Conservation (phyloP, 805 yeast genomes). For the Zygotorulaspora sp. region DNA sequence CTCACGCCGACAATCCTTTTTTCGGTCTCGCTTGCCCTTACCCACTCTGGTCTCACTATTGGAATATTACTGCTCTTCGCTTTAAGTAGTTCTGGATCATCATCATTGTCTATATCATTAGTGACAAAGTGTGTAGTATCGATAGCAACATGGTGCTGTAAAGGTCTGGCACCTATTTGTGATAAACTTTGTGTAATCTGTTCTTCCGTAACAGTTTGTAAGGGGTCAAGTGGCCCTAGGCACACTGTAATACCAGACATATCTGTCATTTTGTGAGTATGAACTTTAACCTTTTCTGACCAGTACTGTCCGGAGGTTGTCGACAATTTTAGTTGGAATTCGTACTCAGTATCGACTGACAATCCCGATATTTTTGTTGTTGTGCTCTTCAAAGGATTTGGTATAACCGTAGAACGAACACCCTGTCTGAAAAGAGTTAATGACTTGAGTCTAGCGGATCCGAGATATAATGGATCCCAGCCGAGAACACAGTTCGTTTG, state of each 20-base stretch:
- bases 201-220: constrained; percentile 41
- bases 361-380: constrained; percentile 88
- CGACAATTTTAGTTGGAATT: constrained; percentile 71
- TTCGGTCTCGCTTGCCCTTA: constrained; percentile 87
- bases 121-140: constrained; percentile 94
- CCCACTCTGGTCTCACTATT: constrained; percentile 93
- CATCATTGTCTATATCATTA: constrained; percentile 30
- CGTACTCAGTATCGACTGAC: constrained; percentile 77
- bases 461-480: constrained; percentile 85
- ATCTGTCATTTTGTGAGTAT: constrained; percentile 95
- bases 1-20: constrained; percentile 90
- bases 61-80: constrained; percentile 89
- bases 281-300: constrained; percentile 63
- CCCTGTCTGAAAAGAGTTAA: constrained; percentile 63
- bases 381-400: constrained; percentile 71
- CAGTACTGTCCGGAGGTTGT: constrained; percentile 85
- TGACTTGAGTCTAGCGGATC: constrained; percentile 74
- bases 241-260: constrained; percentile 89
- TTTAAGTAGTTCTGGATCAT: constrained; percentile 54
- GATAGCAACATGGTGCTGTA: constrained; percentile 67
- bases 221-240: constrained; percentile 69
- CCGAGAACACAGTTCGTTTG: constrained; percentile 93
- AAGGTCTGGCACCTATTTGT: constrained; percentile 78
- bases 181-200: constrained; percentile 61
- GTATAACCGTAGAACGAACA: constrained; percentile 71